Base-by-base conservation (phyloP, 2,329 filamentous ascomycete species). In the Knufia fluminis region DNA sequence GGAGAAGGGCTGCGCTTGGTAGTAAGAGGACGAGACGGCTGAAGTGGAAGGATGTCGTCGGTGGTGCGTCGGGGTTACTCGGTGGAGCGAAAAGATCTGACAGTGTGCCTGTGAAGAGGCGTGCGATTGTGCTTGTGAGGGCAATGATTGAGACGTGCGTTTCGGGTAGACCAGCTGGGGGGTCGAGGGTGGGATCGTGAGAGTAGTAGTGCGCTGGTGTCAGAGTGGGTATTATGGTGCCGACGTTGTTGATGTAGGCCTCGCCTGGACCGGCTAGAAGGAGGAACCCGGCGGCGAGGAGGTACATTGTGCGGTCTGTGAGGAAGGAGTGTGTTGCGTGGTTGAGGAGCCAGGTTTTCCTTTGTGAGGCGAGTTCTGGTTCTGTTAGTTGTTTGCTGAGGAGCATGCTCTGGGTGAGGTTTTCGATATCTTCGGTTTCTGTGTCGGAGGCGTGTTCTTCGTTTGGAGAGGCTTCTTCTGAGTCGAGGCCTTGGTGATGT, bases 181-280 rank as follows among this genome's bases (percentile, higher is more conserved):
- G 61, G 47, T 69, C 62, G 43, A 70, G 64, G 16, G 74, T 62
- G 64, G 58, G 62, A 47, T 69, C 62, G 43, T 70, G 64, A 16
- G 74, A 62, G 4, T 69, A 65, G 16, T 79, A 81, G 12, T 77
- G 77, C n/a, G 70, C 71, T 3, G 78, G 77, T 39, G 86, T 86
- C 2, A 96, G 73, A 0, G 91, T 94, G 57, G 86, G 84, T 59
- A 97, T 90, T 53, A 98, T 83, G 20, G 90, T 96, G 31, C 92
- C 92, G 8, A 98, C 70, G 60, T 97, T 98, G 70, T 97, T 98
- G 69, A 97, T 89, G 65, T 96, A 98, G 9, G 91, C 86, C 68
- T 98, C 92, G n/a, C 90, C 91, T 0, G 92, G 91, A 0, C 92
- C 92, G 48, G 90, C 86, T 59, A 95, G 86, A 54, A 97, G 77